Conservation (phyloP, 2,329 filamentous ascomycete species). For the Fusarium nygamai region DNA sequence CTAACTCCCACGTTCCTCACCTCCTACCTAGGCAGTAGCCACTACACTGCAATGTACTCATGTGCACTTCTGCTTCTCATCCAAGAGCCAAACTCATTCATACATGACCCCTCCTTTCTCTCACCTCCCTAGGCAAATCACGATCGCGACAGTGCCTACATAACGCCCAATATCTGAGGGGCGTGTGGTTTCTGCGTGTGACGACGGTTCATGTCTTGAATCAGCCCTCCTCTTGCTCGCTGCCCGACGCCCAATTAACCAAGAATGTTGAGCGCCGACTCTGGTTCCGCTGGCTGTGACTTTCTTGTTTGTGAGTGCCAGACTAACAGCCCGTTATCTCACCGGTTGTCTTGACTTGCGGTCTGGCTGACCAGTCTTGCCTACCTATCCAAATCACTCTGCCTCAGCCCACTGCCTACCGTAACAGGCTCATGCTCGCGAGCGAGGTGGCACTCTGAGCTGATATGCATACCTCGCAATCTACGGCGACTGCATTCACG, state of each 20-base stretch:
- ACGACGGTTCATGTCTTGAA: conserved; percentile 41
- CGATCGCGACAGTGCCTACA: conserved; percentile 4
- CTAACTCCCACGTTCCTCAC: not conserved
- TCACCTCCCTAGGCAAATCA: conserved; percentile 16
- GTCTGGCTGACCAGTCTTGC: conserved; percentile 1
- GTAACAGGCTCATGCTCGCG: not conserved
- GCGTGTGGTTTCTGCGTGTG: conserved; percentile 37
- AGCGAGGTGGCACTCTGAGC: not conserved
- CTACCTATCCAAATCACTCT: not conserved
- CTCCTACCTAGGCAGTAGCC: not conserved
- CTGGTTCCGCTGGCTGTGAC: conserved; percentile 5
- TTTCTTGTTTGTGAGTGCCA: conserved; percentile 1
- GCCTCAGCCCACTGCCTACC: conserved; percentile 5
- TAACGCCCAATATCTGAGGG: conserved; percentile 22
- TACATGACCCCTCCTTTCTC: conserved; percentile 17
- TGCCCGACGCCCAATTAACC: conserved; percentile 40
- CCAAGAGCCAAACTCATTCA: conserved; percentile 10
- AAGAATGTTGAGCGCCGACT: conserved; percentile 22
- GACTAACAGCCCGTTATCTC: conserved; percentile 6
- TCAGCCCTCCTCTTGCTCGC: conserved; percentile 37
- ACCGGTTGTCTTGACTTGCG: conserved; percentile 14
- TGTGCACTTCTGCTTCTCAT: conserved; percentile 7
- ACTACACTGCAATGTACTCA: not conserved
- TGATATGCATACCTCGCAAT: conserved; percentile 6
- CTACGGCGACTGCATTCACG: not conserved